Base-by-base conservation (phyloP, 1,284 basidiomycete genomes). In the Ceratobasidium sp. region DNA sequence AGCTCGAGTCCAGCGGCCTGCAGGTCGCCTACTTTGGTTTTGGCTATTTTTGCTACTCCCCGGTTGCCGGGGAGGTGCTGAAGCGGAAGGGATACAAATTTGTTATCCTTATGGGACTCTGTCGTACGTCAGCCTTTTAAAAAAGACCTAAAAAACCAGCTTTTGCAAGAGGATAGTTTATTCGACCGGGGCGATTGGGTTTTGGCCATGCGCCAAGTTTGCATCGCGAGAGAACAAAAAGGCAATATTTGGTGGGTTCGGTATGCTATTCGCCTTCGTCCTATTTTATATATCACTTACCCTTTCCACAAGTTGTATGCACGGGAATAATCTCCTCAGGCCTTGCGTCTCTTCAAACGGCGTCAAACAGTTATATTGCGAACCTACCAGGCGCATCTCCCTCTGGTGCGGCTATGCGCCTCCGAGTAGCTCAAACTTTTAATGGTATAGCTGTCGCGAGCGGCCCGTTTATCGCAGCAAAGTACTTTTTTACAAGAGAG, bases 351-450 rank as follows among this genome's bases (percentile, higher is more conserved):
- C 82, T 91, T 46, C 88, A 91, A 79, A 88, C 91, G 26, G 87
- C 89, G 0, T 92, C 92, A 72, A 93, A 93, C 81, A 91, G 89
- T 18, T 94, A 94, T 82, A 89, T 93, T 74, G 81, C 91, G 6
- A 82, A 83, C 75, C 79, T 82, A 78, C 79, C 79, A 3, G 79
- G 80, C 23, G 89, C 89, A 50, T 83, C 84, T 4, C 87, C 88
- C 28, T 87, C 88, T 76, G 88, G 89, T 78, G 92, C 92, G 59
- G 89, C 91, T 9, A 88, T 90, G 78, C 86, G 92, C 53, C 84
- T 94, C 43, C 92, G 93, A 78, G 89, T 93, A 78, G 90, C 89
- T 65, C 92, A 94, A 81, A 89, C 90, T 1, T 92, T 91, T 82
- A 91, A 93, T 79, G 91, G 92, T 58, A 83, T 93, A 43, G 92